Evolutionary conservation across 2,329 filamentous ascomycete species (phyloP), one percentile per base, ranked within the genome.

Genomic region (Paracamarosporium sp.): DNA sequence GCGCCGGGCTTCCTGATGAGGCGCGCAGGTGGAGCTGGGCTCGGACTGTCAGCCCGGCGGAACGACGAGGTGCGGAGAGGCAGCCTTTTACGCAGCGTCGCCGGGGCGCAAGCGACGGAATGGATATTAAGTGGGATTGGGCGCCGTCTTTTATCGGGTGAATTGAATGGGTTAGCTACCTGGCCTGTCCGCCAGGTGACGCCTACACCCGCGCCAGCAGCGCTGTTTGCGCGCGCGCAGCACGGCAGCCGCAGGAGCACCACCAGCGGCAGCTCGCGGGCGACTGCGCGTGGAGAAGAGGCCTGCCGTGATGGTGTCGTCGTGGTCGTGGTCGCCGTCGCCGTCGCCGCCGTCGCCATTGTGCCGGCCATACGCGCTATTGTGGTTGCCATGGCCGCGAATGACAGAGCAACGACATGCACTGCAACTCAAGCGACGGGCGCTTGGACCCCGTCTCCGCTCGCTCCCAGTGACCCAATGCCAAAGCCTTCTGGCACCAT

Each of bases 61-160:
- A 50, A 31, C 15, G 43, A 27, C 31, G 38, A 50, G 25, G 50
- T 48, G 59, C 56, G 52, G 46, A 56, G 53, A 56, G 57, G 43
- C 50, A 56, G 35, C 30, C 30, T 30, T 30, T 44, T 53, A 58
- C 35, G 50, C 52, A 33, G 51, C 41, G 31, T 41, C 51, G 45
- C 53, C 55, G 43, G 56, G 35, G 55, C 47, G 57, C 60, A 65
- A 64, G 60, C 61, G 56, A 62, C 61, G 46, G 56, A 54, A 58
- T 59, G 59, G 57, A 63, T 65, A 68, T 66, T 62, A 68, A 66
- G 57, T 63, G 65, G 65, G 60, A 59, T 63, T 53, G 66, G 60
- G 64, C 64, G 63, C 56, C 59, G 58, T 60, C 45, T 46, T 57
- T 40, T 5, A 53, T 66, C 62, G 62, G 62, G 44, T 65, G 64